Evolutionary conservation across 2,329 filamentous ascomycete species (phyloP), one percentile per base, ranked within the genome.

Genomic region (Byssothecium circinans): DNA sequence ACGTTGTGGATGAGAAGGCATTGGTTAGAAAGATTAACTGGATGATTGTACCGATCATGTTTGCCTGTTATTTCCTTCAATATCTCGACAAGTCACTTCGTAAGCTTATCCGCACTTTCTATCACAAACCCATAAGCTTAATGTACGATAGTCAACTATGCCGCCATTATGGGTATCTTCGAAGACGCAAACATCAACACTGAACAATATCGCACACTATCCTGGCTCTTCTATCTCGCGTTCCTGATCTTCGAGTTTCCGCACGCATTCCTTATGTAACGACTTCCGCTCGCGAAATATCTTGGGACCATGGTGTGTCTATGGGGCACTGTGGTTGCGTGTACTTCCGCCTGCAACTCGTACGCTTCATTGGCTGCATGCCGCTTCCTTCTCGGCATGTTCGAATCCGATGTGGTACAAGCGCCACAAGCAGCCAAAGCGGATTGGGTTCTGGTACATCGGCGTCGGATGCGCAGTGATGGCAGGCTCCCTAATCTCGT

Each of bases 141-240:
- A 11, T 6, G 35, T 4, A 20, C 5, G 20, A 5, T 8, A 50
- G 53, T 54, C 4, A 57, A 57, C 35, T 57, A 57, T 23, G 83
- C 84, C 0, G 83, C 84, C 17, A 82, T 87, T 41, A 85, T 86
- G 48, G 82, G 82, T 1, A 80, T 87, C 49, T 74, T 75, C 18
- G 75, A 83, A 2, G 82, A 84, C 51, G 73, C 86, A 8, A 54
- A 77, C 12, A 72, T 86, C 1, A 70, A 75, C n/a, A 81, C 81
- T 1, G 75, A 77, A 0, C 72, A 85, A 52, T 86, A 86, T 57
- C 80, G 72, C 48, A 83, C 79, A 76, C 68, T 82, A 0, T 76
- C 71, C 29, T 76, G 73, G 48, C 75, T 81, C 12, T 83, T 82
- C 48, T 62, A 64, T 45, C 52, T 65, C 33, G 58, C 56, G 11